These are phyloP conservation scores for Colletotrichum salicis DNA, from an alignment of 2,329 filamentous ascomycete genomes.

Conservation along the genomic window DNA sequence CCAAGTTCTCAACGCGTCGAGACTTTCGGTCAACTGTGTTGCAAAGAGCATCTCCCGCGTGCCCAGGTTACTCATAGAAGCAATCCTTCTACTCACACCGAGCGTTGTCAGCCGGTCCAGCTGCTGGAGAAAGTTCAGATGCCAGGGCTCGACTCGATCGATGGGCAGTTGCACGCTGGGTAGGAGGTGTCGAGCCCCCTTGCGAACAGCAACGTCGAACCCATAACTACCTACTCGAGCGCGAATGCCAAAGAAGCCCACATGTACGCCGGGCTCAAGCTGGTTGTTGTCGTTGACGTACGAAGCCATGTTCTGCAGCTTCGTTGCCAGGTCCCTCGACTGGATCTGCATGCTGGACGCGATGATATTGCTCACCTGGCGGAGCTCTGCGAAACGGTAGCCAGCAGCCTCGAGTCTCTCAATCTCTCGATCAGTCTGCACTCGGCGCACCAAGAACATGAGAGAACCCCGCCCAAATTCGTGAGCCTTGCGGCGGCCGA, in stretches of 20 bases:
- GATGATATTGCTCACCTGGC: slow-evolving; percentile 75
- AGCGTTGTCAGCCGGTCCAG: slow-evolving; percentile 58
- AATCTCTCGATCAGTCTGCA: slow-evolving; percentile 67
- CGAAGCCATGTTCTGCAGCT: slow-evolving; percentile 72
- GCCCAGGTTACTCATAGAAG: slow-evolving; percentile 49
- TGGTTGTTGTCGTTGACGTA: slow-evolving; percentile 62
- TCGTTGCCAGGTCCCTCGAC: slow-evolving; percentile 66
- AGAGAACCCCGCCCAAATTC: slow-evolving; percentile 78
- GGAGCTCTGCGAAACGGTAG: slow-evolving; percentile 79
- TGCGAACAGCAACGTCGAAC: slow-evolving; percentile 72
- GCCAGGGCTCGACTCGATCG: slow-evolving; percentile 63
- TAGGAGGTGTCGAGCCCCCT: slow-evolving; percentile 66
- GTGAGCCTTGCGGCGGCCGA: slow-evolving; percentile 40
- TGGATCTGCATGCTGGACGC: slow-evolving; percentile 80
- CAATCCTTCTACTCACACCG: slow-evolving; percentile 51
- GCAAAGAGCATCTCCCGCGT: slow-evolving; percentile 57
- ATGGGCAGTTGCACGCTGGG: slow-evolving; percentile 68
- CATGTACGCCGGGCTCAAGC: slow-evolving; percentile 63
- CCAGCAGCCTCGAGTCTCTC: slow-evolving; percentile 75
- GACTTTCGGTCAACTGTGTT: slow-evolving; percentile 54
- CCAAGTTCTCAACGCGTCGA: slow-evolving; percentile 52
- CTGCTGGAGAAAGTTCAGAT: slow-evolving; percentile 63
- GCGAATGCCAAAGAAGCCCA: slow-evolving; percentile 68
- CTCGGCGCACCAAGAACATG: slow-evolving; percentile 79
- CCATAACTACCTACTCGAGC: slow-evolving; percentile 62